These are phyloP conservation scores for Phytopythium helicoides DNA, from an alignment of 352 stramenopile species.

Conservation along the genomic window DNA sequence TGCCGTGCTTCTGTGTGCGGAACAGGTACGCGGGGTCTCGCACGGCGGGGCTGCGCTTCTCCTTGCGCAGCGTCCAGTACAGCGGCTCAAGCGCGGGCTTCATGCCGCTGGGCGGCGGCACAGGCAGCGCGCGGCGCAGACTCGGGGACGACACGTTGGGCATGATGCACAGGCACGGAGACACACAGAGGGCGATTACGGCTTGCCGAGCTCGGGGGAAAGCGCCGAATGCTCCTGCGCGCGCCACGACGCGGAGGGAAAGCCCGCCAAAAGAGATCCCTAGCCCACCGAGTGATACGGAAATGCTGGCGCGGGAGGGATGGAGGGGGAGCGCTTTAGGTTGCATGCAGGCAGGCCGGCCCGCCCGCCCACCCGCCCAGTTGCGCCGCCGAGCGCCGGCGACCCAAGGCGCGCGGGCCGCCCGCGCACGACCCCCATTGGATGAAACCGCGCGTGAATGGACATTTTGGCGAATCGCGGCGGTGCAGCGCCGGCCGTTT, in stretches of 20 bases:
- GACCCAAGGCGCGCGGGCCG: no score
- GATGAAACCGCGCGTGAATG: neutral
- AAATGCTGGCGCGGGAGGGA: conserved; percentile 7
- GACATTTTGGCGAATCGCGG: conserved; percentile 2
- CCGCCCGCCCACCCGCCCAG: neutral
- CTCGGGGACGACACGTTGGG: neutral
- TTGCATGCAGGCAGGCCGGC: neutral
- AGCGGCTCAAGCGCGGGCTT: conserved; percentile 27
- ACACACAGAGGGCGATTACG: neutral
- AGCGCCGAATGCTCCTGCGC: conserved; percentile 24
- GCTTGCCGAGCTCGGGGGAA: conserved; percentile 31
- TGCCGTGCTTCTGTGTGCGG: conserved; percentile 49
- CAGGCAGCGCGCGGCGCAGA: conserved; percentile 23
- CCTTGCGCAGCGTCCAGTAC: conserved; percentile 35
- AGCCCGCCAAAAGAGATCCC: conserved; percentile 4
- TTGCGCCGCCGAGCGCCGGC: neutral
- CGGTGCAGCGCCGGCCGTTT: neutral
- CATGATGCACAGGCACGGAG: conserved; percentile 6
- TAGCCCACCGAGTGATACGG: conserved; percentile 7
- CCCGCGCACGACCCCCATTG: neutral
- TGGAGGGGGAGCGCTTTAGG: neutral
- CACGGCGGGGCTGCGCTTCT: conserved; percentile 23
- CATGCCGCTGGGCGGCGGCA: conserved; percentile 8
- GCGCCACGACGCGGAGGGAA: no score
- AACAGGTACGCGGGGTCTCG: conserved; percentile 44